Percentiles rank a stretch among this genome's conserved stretches.
phyloP scores from a whole-genome alignment of 345 rosid genomes.

The Punica granatum region DNA sequence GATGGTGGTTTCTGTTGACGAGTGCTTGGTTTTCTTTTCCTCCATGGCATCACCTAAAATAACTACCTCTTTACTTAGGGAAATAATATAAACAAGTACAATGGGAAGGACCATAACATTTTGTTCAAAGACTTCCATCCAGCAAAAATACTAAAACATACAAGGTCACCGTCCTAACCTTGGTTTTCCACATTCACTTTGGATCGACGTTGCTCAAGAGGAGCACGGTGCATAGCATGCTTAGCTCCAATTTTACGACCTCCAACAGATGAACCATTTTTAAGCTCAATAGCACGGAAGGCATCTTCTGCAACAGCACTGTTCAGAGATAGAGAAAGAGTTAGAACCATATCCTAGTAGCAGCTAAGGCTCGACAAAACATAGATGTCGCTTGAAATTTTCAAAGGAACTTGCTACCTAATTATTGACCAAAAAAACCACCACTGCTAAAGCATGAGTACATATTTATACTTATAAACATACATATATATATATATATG shows the following conservation, averaged over 20 bases:
- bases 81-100: too few species aligned
- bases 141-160: neutral
- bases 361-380: neutral
- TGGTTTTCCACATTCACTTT: slow-evolving; percentile 49
- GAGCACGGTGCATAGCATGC: slow-evolving; percentile 72
- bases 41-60: slow-evolving; percentile 28
- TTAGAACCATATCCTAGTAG: neutral
- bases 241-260: slow-evolving; percentile 78
- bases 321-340: slow-evolving; percentile 9
- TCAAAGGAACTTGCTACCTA: neutral
- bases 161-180: slow-evolving; percentile 4
- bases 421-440: neutral
- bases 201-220: slow-evolving; percentile 62
- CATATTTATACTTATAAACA: too few species aligned
- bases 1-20: slow-evolving; percentile 22
- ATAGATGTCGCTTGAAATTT: neutral
- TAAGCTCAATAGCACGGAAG: slow-evolving; percentile 66
- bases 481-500: too few species aligned
- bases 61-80: slow-evolving; percentile 3
- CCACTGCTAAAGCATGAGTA: too few species aligned
- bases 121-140: neutral
- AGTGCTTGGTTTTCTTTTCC: slow-evolving; percentile 21
- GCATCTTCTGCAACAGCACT: slow-evolving; percentile 92
- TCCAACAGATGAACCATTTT: slow-evolving; percentile 57
- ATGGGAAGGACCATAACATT: too few species aligned